These are phyloP conservation scores for Neopestalotiopsis sp. DNA, from an alignment of 2,329 filamentous ascomycete species.

Conservation along the genomic window DNA sequence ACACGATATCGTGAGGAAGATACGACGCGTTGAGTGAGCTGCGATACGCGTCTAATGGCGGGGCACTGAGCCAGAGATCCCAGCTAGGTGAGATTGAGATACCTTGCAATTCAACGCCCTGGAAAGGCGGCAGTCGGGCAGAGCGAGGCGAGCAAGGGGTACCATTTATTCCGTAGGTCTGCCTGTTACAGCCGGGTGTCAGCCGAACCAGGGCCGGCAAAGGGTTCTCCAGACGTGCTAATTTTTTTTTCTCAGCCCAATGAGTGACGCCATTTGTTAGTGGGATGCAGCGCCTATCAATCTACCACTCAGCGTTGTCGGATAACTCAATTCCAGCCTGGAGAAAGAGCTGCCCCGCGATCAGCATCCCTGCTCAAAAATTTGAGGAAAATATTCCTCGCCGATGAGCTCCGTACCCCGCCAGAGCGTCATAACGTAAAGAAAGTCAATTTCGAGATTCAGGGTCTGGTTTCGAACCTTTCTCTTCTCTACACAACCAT, in stretches of 20 bases:
- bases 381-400: conserved; percentile 7
- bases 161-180: neutral
- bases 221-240: neutral
- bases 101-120: no score
- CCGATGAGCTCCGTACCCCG: conserved; percentile 15
- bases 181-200: neutral
- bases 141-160: neutral
- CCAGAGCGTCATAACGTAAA: conserved; percentile 5
- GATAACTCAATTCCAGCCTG: conserved; percentile 3
- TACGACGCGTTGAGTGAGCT: neutral
- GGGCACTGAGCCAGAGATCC: neutral
- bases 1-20: neutral
- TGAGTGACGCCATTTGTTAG: neutral
- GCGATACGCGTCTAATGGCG: conserved; percentile 6
- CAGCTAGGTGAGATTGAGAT: neutral
- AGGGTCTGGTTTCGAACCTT: neutral
- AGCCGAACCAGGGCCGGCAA: neutral
- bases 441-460: neutral
- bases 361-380: conserved; percentile 6
- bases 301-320: neutral
- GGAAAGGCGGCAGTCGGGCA: neutral
- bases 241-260: conserved; percentile 2
- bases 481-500: neutral
- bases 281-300: neutral
- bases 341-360: conserved; percentile 18